These are phyloP conservation scores for Colletotrichum sp. DNA, from an alignment of 2,329 filamentous ascomycete species.

Conservation along the genomic window DNA sequence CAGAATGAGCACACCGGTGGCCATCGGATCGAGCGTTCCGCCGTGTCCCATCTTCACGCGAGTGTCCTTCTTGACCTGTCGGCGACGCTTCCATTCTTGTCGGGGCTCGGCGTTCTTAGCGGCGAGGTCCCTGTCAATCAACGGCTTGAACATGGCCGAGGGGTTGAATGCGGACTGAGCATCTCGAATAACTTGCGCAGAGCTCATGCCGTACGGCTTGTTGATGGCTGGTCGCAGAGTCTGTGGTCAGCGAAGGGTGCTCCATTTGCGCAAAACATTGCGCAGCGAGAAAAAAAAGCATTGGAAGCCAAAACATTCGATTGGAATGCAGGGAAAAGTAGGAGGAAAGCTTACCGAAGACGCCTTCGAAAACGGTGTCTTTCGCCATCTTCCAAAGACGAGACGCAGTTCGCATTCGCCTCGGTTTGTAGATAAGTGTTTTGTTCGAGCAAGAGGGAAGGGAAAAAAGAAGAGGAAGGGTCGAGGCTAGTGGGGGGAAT, in stretches of 20 bases:
- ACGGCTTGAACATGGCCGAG: constrained; percentile 79
- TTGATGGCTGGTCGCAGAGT: constrained; percentile 72
- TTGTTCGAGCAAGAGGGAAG: not conserved
- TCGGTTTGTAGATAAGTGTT: not conserved
- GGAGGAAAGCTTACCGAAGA: constrained; percentile 55
- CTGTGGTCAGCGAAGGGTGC: not conserved
- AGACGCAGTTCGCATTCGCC: constrained; percentile 34
- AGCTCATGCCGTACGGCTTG: constrained; percentile 87
- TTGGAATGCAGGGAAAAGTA: not conserved
- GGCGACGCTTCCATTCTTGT: constrained; percentile 64
- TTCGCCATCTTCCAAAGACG: constrained; percentile 56
- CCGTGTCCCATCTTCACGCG: constrained; percentile 96
- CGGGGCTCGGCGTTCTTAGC: constrained; percentile 61
- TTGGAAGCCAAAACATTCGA: not conserved
- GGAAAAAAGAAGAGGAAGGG: not conserved
- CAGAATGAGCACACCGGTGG: constrained; percentile 89
- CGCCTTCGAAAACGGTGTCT: constrained; percentile 58
- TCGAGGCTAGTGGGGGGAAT: not conserved
- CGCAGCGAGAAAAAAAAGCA: not conserved
- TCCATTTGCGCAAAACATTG: not conserved
- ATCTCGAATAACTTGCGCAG: constrained; percentile 88
- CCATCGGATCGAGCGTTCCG: constrained; percentile 91
- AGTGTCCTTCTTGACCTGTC: constrained; percentile 60
- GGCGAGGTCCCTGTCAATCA: constrained; percentile 68
- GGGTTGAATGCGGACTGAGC: constrained; percentile 84